Conservation (phyloP, 108 stramenopile genomes). For the Nitzschia inconspicua region DNA sequence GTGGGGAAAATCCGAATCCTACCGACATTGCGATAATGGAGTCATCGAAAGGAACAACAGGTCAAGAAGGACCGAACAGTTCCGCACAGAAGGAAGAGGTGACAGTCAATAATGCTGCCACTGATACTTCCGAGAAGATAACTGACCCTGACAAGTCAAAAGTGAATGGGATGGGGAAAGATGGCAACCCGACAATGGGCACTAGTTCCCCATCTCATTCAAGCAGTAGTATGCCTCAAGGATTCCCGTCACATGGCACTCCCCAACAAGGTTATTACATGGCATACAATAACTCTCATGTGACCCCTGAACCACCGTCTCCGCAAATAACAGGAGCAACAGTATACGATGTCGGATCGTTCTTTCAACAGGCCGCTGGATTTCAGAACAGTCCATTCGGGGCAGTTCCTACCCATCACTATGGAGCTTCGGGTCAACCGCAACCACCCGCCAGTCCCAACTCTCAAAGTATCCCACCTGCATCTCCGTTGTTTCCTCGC, state of each 20-base stretch:
- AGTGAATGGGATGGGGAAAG: not conserved
- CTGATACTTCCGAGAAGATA: not conserved
- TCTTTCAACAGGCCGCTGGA: slow-evolving; percentile 28
- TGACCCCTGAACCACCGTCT: slow-evolving; percentile 39
- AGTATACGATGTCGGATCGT: slow-evolving; percentile 26
- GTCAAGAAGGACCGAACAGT: not conserved
- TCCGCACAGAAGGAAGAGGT: not conserved
- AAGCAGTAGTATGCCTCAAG: slow-evolving; percentile 14
- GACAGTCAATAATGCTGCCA: not conserved
- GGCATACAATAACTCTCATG: slow-evolving; percentile 24
- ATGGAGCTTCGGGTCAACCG: not conserved
- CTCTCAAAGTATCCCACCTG: slow-evolving; percentile 36
- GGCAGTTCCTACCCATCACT: slow-evolving; percentile 5
- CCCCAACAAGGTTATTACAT: slow-evolving; percentile 33
- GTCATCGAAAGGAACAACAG: not conserved
- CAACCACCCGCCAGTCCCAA: slow-evolving; percentile 31
- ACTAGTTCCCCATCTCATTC: slow-evolving; percentile 12
- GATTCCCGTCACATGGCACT: slow-evolving; percentile 21
- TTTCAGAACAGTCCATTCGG: slow-evolving; percentile 17
- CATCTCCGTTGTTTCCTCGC: slow-evolving; percentile 55
- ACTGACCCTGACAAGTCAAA: not conserved
- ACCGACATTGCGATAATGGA: slow-evolving; percentile 2
- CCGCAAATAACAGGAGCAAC: slow-evolving; percentile 5
- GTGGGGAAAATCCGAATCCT: too few species aligned
- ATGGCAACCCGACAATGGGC: slow-evolving; percentile 2